These are phyloP conservation scores for Suaeda aralocaspica DNA, from an alignment of 148 eudicot species.

Conservation along the genomic window DNA sequence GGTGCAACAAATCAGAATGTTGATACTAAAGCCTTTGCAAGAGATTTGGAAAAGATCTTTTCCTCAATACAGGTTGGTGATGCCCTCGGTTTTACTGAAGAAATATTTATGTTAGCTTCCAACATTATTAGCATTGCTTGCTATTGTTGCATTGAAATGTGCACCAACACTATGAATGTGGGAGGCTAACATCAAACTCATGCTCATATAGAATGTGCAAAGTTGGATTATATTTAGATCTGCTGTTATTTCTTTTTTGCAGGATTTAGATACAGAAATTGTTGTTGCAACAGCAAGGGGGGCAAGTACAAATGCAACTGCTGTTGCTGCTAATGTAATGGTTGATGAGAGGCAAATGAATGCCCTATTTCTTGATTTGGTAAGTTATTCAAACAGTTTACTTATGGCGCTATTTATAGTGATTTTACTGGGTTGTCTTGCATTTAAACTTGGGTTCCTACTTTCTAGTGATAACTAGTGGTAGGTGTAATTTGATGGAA, in stretches of 20 bases:
- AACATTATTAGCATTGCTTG: constrained; percentile 1
- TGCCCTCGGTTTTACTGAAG: neutral
- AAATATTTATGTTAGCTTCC: neutral
- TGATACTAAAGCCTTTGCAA: constrained; percentile 74
- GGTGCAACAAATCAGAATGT: constrained; percentile 82
- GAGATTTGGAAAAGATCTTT: constrained; percentile 78
- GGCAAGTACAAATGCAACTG: constrained; percentile 56
- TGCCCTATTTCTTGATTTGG: constrained; percentile 88
- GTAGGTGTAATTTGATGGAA: too few species aligned
- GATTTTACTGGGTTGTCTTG: neutral
- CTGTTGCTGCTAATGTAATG: constrained; percentile 72
- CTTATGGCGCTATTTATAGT: neutral
- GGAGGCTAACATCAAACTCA: neutral
- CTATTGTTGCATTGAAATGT: neutral
- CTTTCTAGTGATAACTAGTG: too few species aligned
- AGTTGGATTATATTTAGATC: neutral
- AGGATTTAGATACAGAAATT: constrained; percentile 90
- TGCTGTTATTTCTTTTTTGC: constrained; percentile 17
- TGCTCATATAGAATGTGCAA: neutral
- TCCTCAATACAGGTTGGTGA: constrained; percentile 69
- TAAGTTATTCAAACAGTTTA: constrained; percentile 29
- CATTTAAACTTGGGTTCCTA: too few species aligned
- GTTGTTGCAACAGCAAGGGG: constrained; percentile 87
- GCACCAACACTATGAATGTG: neutral
- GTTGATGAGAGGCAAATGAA: constrained; percentile 98